Evolutionary conservation across 1,139 yeast genomes (phyloP).

Genomic region (Blastobotrys capitulatus): DNA sequence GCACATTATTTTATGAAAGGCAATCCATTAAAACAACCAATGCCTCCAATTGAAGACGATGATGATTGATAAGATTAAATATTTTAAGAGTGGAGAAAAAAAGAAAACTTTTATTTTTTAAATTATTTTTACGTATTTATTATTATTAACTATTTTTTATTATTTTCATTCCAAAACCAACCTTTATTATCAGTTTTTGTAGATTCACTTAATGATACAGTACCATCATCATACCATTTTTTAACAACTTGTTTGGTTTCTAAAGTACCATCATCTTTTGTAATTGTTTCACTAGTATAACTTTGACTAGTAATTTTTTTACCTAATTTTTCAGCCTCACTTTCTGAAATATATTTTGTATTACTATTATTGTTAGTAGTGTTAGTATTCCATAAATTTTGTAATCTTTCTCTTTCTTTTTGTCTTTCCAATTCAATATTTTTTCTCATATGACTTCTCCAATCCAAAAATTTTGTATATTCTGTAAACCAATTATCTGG

Average conservation of each 20-base stretch:
- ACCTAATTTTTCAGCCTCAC: conserved; percentile 26
- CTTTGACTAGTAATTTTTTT: conserved; percentile 48
- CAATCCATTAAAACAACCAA: conserved; percentile 33
- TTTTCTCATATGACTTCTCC: conserved; percentile 56
- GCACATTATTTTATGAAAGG: conserved; percentile 72
- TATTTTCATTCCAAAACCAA: conserved; percentile 28
- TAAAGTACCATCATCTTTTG: conserved; percentile 48
- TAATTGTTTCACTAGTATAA: conserved; percentile 39
- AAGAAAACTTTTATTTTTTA: background rate
- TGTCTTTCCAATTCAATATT: conserved; percentile 34
- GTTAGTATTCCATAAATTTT: conserved; percentile 11
- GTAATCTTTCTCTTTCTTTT: conserved; percentile 15
- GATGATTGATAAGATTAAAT: conserved; percentile 13
- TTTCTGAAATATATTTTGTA: conserved; percentile 19
- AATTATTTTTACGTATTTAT: background rate
- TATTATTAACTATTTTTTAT: conserved; percentile 1
- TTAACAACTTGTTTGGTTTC: conserved; percentile 49
- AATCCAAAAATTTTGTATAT: conserved; percentile 58
- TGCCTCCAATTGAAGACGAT: conserved; percentile 26
- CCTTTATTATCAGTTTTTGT: conserved; percentile 18
- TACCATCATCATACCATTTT: conserved; percentile 63
- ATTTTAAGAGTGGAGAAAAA: background rate
- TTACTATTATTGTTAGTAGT: background rate
- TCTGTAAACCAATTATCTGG: conserved; percentile 47
- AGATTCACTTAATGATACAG: conserved; percentile 37